phyloP scores from a whole-genome alignment of 2,329 filamentous ascomycete genomes.

The Sarocladiaceae sp. region DNA sequence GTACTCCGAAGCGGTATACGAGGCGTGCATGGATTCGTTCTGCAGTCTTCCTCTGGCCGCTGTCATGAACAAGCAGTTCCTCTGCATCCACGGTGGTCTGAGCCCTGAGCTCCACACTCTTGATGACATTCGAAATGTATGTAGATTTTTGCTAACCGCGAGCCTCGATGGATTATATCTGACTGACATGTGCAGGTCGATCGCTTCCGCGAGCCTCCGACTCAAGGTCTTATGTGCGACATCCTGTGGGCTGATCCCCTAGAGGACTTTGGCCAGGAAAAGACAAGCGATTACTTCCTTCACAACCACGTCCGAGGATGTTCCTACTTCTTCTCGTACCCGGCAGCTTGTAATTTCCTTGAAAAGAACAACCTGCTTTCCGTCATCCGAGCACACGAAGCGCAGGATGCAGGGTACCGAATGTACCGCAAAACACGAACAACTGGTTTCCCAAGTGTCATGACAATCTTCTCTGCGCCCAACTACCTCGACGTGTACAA shows the following conservation, averaged over 20 bases:
- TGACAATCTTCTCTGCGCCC: slow-evolving; percentile 99
- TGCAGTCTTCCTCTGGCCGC: slow-evolving; percentile 89
- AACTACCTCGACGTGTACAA: slow-evolving; percentile 99
- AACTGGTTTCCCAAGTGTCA: slow-evolving; percentile 96
- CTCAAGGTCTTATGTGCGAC: slow-evolving; percentile 97
- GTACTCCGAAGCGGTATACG: slow-evolving; percentile 93
- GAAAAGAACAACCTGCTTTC: slow-evolving; percentile 99
- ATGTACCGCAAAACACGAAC: slow-evolving; percentile 99
- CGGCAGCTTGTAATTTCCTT: slow-evolving; percentile 91
- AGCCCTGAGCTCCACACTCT: slow-evolving; percentile 95
- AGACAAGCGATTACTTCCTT: slow-evolving; percentile 94
- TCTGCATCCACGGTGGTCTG: slow-evolving; percentile 95
- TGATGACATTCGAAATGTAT: slow-evolving; percentile 84
- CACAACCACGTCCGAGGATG: slow-evolving; percentile 98
- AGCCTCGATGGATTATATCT: no score
- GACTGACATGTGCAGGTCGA: slow-evolving; percentile 63
- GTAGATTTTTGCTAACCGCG: slow-evolving; percentile 23
- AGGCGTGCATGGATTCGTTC: slow-evolving; percentile 98
- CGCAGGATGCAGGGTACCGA: slow-evolving; percentile 95
- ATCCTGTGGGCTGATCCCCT: slow-evolving; percentile 98
- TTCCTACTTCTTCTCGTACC: slow-evolving; percentile 99
- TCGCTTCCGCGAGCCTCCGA: slow-evolving; percentile 94
- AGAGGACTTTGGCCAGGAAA: slow-evolving; percentile 98
- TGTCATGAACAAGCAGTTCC: slow-evolving; percentile 99
- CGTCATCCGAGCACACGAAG: slow-evolving; percentile 95